A percentile compares a stretch with the other conserved stretches of the same genome.
Conservation (phyloP, 2,329 filamentous ascomycete species). For the Fusarium sp. region DNA sequence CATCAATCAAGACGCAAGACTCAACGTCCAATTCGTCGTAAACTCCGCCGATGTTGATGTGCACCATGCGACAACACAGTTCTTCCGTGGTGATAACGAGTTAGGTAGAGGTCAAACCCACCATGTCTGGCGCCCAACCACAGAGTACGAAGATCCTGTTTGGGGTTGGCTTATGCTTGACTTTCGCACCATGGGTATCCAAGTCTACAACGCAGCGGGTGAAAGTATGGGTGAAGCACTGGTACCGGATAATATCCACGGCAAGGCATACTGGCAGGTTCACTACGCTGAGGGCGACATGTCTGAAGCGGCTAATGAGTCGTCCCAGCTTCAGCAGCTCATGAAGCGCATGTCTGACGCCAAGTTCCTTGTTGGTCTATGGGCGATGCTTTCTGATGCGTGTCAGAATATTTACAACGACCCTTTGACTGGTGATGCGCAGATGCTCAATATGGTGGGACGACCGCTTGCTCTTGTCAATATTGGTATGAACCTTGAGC, state of each 20-base stretch:
- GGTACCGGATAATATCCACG: neutral
- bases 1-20: neutral
- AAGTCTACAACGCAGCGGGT: neutral
- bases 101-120: neutral
- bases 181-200: neutral
- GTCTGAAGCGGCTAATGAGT: neutral
- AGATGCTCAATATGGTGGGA: constrained; percentile 3
- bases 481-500: neutral
- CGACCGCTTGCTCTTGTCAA: neutral
- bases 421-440: neutral
- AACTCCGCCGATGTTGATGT: neutral
- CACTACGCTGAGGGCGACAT: neutral
- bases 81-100: neutral
- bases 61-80: neutral
- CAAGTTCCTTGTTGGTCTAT: neutral
- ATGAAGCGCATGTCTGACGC: neutral
- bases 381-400: neutral
- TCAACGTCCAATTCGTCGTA: neutral
- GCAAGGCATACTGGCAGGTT: neutral
- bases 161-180: neutral
- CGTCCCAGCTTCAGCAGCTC: neutral
- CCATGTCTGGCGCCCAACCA: neutral
- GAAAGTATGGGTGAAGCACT: neutral
- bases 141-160: neutral
- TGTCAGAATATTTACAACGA: neutral